Percentiles rank a stretch among this genome's conserved stretches.
phyloP scores from a whole-genome alignment of 139 green algal genomes.

The Pleodorina starrii region DNA sequence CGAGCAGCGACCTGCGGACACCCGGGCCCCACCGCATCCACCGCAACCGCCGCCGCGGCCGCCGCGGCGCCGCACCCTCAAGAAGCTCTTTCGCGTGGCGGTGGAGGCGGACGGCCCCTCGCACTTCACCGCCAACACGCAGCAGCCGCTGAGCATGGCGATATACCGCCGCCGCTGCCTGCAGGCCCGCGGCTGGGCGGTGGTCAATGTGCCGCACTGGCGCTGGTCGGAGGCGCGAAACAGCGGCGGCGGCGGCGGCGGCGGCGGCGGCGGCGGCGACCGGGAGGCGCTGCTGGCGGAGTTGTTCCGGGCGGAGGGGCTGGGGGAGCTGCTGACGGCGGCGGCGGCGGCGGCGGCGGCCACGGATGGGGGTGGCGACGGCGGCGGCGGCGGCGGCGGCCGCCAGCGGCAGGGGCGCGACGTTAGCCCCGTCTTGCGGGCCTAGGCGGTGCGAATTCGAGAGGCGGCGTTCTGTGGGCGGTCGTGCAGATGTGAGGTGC shows the following conservation, averaged over 20 bases:
- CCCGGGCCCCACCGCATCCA: not conserved
- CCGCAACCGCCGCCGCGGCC: not conserved
- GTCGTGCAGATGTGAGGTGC: too few relatives aligned
- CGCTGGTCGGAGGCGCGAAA: slow-evolving; percentile 48
- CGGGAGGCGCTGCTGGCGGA: not conserved
- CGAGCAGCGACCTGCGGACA: too few relatives aligned
- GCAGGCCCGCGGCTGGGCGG: slow-evolving; percentile 66
- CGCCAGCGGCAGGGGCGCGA: too few relatives aligned
- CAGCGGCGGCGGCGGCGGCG: not conserved
- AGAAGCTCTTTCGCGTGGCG: slow-evolving; percentile 53
- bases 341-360: not conserved
- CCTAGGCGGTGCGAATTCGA: too few relatives aligned
- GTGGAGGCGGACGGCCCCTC: slow-evolving; percentile 76
- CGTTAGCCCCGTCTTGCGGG: too few relatives aligned
- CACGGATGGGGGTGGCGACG: not conserved
- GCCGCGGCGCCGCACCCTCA: not conserved
- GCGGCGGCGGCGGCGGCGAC: not conserved
- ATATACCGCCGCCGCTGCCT: slow-evolving; percentile 64
- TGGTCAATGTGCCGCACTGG: slow-evolving; percentile 70
- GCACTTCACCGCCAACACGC: slow-evolving; percentile 71
- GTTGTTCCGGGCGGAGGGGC: slow-evolving; percentile 15
- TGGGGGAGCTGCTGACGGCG: slow-evolving; percentile 1
- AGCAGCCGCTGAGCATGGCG: slow-evolving; percentile 57
- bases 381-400: too few relatives aligned
- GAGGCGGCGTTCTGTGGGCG: too few relatives aligned